Percentiles rank a stretch among this genome's conserved stretches.
Evolutionary conservation across 768 basidiomycete genomes (phyloP).

Genomic region (Mycena maculata): DNA sequence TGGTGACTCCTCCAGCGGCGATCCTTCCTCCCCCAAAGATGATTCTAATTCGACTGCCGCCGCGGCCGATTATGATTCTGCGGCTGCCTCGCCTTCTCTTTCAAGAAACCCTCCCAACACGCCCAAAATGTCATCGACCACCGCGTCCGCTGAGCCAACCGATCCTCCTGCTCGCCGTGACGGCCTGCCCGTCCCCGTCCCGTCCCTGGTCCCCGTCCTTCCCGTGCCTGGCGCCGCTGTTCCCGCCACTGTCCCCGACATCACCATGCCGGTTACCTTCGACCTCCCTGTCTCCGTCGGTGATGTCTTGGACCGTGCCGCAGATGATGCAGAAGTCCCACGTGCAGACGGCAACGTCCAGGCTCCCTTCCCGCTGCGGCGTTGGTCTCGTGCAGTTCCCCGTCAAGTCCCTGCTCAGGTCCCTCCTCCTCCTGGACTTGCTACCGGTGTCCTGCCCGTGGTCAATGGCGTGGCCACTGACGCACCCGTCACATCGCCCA

Average conservation of each 20-base stretch:
- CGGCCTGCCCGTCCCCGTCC: background rate
- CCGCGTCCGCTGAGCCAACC: slow-evolving; percentile 16
- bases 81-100: slow-evolving; percentile 19
- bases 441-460: background rate
- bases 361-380: too few species aligned
- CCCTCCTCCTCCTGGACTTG: background rate
- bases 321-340: background rate
- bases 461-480: background rate
- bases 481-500: background rate
- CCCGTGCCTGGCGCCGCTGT: background rate
- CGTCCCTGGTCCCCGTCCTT: background rate
- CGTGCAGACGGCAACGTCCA: background rate
- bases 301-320: background rate
- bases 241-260: background rate
- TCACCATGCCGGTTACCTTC: background rate
- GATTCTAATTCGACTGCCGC: background rate
- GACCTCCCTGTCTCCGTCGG: background rate
- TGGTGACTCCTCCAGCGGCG: background rate
- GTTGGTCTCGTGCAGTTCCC: background rate
- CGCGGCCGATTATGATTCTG: slow-evolving; percentile 11
- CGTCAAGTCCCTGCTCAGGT: slow-evolving; percentile 1
- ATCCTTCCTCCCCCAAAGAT: background rate
- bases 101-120: slow-evolving; percentile 19
- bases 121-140: slow-evolving; percentile 23
- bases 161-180: slow-evolving; percentile 23